Conservation (phyloP, 805 yeast species). For the Candida silvatica region DNA sequence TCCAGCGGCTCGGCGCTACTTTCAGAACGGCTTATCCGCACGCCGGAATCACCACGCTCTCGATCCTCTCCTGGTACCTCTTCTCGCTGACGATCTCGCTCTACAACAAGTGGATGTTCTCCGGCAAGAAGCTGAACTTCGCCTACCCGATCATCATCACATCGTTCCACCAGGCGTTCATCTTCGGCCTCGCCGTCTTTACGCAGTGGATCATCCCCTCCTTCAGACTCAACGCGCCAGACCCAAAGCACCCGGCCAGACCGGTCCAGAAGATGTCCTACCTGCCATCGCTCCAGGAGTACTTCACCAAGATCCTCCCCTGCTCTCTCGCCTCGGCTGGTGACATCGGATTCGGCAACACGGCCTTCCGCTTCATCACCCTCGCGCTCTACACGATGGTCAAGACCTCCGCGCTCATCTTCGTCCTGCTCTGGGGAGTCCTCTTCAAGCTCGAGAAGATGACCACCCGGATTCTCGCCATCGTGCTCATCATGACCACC, state of each 20-base stretch:
- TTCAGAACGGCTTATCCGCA: slow-evolving; percentile 15
- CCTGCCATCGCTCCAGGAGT: slow-evolving; percentile 27
- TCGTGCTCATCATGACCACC: slow-evolving; percentile 69
- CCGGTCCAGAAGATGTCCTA: slow-evolving; percentile 7
- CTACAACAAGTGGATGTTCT: slow-evolving; percentile 98
- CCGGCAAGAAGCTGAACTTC: slow-evolving; percentile 59
- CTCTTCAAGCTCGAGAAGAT: slow-evolving; percentile 70
- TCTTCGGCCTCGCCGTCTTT: slow-evolving; percentile 43
- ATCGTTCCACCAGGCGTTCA: slow-evolving; percentile 71
- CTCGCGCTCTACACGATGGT: slow-evolving; percentile 87
- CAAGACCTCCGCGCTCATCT: slow-evolving; percentile 79
- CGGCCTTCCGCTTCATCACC: slow-evolving; percentile 70
- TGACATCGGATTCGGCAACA: slow-evolving; percentile 90
- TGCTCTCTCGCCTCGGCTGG: slow-evolving; percentile 86
- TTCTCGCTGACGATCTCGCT: slow-evolving; percentile 64
- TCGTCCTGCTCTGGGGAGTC: slow-evolving; percentile 84
- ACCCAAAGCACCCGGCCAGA: background rate
- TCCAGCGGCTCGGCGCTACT: too few relatives aligned
- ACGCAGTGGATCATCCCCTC: slow-evolving; percentile 38
- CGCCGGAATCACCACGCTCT: slow-evolving; percentile 16
- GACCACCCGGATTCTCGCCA: slow-evolving; percentile 55
- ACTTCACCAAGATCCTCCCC: slow-evolving; percentile 56
- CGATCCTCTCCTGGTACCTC: slow-evolving; percentile 47
- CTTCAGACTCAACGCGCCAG: slow-evolving; percentile 31
- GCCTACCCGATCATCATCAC: slow-evolving; percentile 82